Conservation (phyloP, 2,329 filamentous ascomycete species). For the Cladophialophora chaetospira region DNA sequence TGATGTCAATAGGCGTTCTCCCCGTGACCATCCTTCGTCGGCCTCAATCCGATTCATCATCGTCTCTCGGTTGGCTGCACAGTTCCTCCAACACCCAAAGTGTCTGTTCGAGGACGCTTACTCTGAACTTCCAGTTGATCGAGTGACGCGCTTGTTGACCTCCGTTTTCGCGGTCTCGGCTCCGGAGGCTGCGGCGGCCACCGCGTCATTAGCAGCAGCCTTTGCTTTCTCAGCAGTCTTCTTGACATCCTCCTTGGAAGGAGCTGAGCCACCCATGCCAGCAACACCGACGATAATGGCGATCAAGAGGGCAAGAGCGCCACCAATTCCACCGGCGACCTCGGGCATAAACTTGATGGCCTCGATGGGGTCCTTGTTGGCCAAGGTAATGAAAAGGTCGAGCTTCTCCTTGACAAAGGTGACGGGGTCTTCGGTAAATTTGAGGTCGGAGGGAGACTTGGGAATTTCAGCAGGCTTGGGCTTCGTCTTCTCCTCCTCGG, state of each 20-base stretch:
- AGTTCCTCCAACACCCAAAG: not conserved
- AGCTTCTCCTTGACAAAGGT: conserved; percentile 88
- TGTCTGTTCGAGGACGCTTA: not conserved
- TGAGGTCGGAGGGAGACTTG: conserved; percentile 72
- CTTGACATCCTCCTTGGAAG: conserved; percentile 75
- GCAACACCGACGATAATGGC: conserved; percentile 70
- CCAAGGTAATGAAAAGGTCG: conserved; percentile 84
- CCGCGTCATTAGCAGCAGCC: conserved; percentile 62
- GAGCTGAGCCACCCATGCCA: conserved; percentile 62
- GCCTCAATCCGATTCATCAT: not conserved
- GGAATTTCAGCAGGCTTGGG: conserved; percentile 70
- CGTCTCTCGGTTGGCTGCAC: not conserved
- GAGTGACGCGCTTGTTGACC: conserved; percentile 57
- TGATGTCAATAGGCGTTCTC: too few relatives aligned
- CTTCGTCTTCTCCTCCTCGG: conserved; percentile 73
- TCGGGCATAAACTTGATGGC: conserved; percentile 90
- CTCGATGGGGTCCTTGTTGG: conserved; percentile 77
- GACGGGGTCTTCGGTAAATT: conserved; percentile 89
- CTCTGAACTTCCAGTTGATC: conserved; percentile 1
- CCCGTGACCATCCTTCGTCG: too few relatives aligned
- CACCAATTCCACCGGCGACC: conserved; percentile 77
- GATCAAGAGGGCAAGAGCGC: conserved; percentile 68
- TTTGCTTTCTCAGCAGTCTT: conserved; percentile 63
- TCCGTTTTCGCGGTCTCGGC: conserved; percentile 75
- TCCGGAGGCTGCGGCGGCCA: conserved; percentile 60